Evolutionary conservation across 2,329 filamentous ascomycete species (phyloP), one percentile per base, ranked within the genome.

Genomic region (Amauroascus verrucosus): DNA sequence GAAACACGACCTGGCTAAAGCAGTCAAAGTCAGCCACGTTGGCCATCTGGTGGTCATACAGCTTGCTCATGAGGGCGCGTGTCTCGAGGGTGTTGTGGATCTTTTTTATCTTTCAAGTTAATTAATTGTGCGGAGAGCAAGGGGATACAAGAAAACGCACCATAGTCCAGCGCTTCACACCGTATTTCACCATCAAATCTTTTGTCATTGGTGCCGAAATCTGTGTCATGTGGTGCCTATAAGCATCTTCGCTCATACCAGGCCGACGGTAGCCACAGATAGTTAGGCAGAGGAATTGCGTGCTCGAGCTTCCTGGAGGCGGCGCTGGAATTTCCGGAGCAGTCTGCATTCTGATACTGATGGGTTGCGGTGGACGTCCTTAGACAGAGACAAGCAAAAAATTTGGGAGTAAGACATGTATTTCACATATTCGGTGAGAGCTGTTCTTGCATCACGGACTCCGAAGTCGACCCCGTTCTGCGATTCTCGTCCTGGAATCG

Each of bases 1-100:
- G 56, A 58, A 77, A 77, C 0, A 75, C 64, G 0, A 75, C 71
- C 59, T 77, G 74, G 47, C 70, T 75, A 58, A 77, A 75, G 58
- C 72, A 76, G 61, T 77, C 75, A 54, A 67, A 77, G 55, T 75
- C 71, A 3, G 74, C 73, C 3, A 76, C n/a, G 47, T 76, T 75
- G n/a, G 58, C 54, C 67, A 78, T 72, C 54, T 77, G 74, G 1
- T 61, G 66, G 54, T 77, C 75, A 57, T 65, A 70, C 0, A 77
- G 60, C 48, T 65, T 56, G 9, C 56, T 49, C 73, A 76, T 75
- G 9, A 75, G 57, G 0, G 59, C 58, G 3, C 72, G 67, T 0
- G 71, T 71, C 1, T 54, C 55, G 1, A 24, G 57, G 9, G 58
- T 58, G 51, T 73, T 75, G 57, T 76, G 74, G 26, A 73, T 72